Evolutionary conservation across 2,329 filamentous ascomycete genomes (phyloP).

Genomic region (Moelleriella libera): DNA sequence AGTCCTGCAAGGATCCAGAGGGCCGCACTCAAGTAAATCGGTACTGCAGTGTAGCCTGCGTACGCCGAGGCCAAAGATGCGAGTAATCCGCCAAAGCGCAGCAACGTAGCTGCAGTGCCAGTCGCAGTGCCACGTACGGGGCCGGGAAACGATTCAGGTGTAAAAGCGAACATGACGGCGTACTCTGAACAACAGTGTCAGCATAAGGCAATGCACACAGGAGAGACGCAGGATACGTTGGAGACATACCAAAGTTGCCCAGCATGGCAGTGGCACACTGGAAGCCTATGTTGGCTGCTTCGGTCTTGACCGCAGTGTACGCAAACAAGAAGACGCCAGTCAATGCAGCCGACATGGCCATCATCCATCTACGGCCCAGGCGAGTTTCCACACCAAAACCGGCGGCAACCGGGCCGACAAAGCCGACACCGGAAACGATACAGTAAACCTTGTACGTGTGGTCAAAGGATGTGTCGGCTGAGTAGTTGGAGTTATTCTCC

Average conservation of each 20-base stretch:
- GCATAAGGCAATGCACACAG: not conserved
- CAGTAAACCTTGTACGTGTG: conserved; percentile 21
- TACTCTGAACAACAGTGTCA: conserved; percentile 5
- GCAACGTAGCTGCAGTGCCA: conserved; percentile 25
- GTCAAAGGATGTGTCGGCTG: conserved; percentile 10
- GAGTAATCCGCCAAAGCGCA: conserved; percentile 21
- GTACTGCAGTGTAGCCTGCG: conserved; percentile 24
- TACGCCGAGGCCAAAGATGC: conserved; percentile 28
- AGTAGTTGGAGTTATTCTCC: conserved; percentile 19
- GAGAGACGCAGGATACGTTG: not conserved
- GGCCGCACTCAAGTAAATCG: conserved; percentile 29
- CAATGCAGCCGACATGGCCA: conserved; percentile 24
- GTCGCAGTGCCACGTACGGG: conserved; percentile 37
- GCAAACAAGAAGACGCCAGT: conserved; percentile 28
- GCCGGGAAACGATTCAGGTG: conserved; percentile 39
- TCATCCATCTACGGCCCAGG: conserved; percentile 27
- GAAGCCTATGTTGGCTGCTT: conserved; percentile 17
- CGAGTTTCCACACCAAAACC: conserved; percentile 25
- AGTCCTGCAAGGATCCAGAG: conserved; percentile 27
- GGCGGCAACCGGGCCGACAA: conserved; percentile 24
- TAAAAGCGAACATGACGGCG: conserved; percentile 23
- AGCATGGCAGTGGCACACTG: conserved; percentile 24
- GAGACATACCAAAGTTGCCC: conserved; percentile 18
- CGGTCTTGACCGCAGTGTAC: conserved; percentile 21
- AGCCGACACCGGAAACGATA: conserved; percentile 21